These are phyloP conservation scores for Alternaria consortialis DNA, from an alignment of 2,329 filamentous ascomycete species.

Conservation along the genomic window DNA sequence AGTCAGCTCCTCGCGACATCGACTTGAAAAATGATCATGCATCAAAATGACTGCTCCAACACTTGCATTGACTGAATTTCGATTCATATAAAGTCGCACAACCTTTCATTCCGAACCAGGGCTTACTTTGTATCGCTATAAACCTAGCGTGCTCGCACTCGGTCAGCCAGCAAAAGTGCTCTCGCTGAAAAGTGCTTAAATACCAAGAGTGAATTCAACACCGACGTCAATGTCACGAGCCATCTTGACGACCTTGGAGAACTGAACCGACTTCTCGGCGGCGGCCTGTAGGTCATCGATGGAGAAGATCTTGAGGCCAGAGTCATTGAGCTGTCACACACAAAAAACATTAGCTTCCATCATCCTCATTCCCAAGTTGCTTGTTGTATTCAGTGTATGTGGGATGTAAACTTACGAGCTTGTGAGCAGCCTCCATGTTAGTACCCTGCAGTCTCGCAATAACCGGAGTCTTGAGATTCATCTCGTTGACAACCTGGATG, in stretches of 20 bases:
- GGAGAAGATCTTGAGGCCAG: constrained; percentile 98
- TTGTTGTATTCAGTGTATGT: not conserved
- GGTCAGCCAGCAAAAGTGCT: constrained; percentile 12
- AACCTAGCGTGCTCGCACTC: too few relatives aligned
- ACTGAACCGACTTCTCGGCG: constrained; percentile 97
- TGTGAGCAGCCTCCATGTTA: constrained; percentile 94
- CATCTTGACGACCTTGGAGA: constrained; percentile 99
- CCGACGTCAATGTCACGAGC: constrained; percentile 97
- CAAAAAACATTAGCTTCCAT: not conserved
- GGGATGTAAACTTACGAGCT: constrained; percentile 63
- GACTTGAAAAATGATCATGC: too few relatives aligned
- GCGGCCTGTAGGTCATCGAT: constrained; percentile 98
- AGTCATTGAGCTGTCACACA: constrained; percentile 79
- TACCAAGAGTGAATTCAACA: constrained; percentile 72
- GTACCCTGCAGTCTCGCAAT: constrained; percentile 97
- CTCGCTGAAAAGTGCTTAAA: constrained; percentile 63
- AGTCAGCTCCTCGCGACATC: too few relatives aligned
- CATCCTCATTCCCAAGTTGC: too few relatives aligned
- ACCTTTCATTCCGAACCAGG: too few relatives aligned
- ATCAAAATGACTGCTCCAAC: too few relatives aligned
- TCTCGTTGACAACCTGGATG: constrained; percentile 91
- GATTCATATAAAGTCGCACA: too few relatives aligned
- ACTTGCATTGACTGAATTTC: too few relatives aligned
- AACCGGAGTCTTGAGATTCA: constrained; percentile 96
- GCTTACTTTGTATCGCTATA: too few relatives aligned